phyloP scores from a whole-genome alignment of 257 asterid genomes.

The Capsicum baccatum region DNA sequence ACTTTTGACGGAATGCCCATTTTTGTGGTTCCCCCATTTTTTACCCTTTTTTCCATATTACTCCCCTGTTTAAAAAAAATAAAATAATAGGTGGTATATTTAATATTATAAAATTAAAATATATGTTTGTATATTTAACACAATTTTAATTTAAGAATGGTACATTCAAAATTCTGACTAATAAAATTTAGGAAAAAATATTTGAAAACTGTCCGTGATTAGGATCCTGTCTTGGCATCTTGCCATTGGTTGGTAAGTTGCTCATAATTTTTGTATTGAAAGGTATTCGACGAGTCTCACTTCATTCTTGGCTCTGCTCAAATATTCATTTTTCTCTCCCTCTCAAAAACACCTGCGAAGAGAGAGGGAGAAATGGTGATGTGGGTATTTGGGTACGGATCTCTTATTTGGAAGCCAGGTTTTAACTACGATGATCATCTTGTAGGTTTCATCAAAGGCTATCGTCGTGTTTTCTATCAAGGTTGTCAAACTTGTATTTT shows the following conservation, averaged over 20 bases:
- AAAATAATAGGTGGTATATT: too few relatives aligned
- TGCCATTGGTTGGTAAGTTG: background rate
- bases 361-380: slow-evolving; percentile 57
- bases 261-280: background rate
- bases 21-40: too few relatives aligned
- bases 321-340: background rate
- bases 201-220: too few relatives aligned
- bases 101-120: too few relatives aligned
- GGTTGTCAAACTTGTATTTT: slow-evolving; percentile 41
- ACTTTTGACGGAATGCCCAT: too few relatives aligned
- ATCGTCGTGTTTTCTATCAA: slow-evolving; percentile 96
- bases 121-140: too few relatives aligned
- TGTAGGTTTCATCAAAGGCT: slow-evolving; percentile 79
- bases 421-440: slow-evolving; percentile 78
- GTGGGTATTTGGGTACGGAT: slow-evolving; percentile 99
- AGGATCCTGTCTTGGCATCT: slow-evolving; percentile 11
- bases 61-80: too few relatives aligned
- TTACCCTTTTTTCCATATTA: too few relatives aligned
- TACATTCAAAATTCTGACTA: too few relatives aligned
- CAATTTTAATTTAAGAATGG: too few relatives aligned
- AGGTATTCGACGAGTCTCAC: background rate
- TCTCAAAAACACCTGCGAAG: background rate
- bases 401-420: slow-evolving; percentile 93
- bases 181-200: too few relatives aligned
- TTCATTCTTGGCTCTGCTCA: background rate